A percentile compares a stretch with the other conserved stretches of the same genome.
These are phyloP conservation scores for Sporothrix brunneoviolacea DNA, from an alignment of 2,329 filamentous ascomycete genomes.

Conservation along the genomic window DNA sequence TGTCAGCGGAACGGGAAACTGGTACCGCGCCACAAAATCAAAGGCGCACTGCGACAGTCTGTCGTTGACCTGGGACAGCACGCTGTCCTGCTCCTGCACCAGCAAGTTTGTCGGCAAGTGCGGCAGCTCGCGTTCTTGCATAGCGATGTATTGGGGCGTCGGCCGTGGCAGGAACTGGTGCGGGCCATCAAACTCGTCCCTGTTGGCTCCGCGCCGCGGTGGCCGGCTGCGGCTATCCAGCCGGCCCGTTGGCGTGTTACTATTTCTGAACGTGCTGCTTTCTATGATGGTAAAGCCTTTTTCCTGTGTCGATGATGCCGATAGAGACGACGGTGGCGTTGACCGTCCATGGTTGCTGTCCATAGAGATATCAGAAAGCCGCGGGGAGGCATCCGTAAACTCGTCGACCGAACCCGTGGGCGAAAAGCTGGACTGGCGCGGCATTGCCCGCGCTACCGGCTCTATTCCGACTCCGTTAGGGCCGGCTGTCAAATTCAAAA, in stretches of 20 bases:
- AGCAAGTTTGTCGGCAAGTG: constrained; percentile 76
- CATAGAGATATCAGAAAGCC: constrained; percentile 53
- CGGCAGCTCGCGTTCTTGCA: constrained; percentile 73
- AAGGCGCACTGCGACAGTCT: constrained; percentile 78
- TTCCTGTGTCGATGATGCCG: not conserved
- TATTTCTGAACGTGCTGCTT: not conserved
- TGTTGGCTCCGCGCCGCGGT: constrained; percentile 67
- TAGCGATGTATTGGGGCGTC: constrained; percentile 61
- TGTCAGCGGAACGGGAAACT: constrained; percentile 80
- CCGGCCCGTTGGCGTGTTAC: constrained; percentile 25
- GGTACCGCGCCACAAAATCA: constrained; percentile 86
- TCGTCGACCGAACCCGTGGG: constrained; percentile 54
- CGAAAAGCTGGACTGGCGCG: constrained; percentile 44
- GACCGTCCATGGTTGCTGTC: constrained; percentile 41
- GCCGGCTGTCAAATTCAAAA: no score
- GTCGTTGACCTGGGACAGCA: constrained; percentile 75
- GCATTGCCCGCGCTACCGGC: not conserved
- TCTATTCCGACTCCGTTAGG: no score
- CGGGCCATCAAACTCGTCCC: constrained; percentile 84
- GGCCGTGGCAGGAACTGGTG: constrained; percentile 75
- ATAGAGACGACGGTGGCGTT: constrained; percentile 23
- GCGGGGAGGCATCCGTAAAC: constrained; percentile 44
- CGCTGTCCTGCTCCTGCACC: constrained; percentile 77
- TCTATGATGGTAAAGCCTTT: not conserved
- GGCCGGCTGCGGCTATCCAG: constrained; percentile 44